Evolutionary conservation across 2,329 filamentous ascomycete genomes (phyloP).

Genomic region (Penicillium sp.): DNA sequence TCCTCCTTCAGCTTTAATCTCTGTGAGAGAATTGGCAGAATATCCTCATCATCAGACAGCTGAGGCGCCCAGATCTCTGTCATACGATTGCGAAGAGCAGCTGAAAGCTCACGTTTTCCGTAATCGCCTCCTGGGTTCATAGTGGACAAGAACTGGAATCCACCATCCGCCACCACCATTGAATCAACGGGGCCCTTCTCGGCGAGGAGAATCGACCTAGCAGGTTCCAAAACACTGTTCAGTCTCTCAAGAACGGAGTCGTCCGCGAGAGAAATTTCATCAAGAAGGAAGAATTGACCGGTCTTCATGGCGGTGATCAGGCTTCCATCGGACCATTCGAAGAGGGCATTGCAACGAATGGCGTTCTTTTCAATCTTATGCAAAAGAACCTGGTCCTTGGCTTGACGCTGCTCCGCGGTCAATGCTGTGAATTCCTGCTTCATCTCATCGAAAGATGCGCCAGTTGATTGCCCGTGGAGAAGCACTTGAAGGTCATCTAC

Average conservation of each 20-base stretch:
- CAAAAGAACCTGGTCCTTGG: conserved; percentile 51
- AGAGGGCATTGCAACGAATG: conserved; percentile 75
- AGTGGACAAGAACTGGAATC: conserved; percentile 94
- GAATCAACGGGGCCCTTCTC: conserved; percentile 89
- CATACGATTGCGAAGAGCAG: conserved; percentile 90
- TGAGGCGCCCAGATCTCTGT: conserved; percentile 98
- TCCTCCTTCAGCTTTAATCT: conserved; percentile 64
- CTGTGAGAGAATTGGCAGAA: conserved; percentile 77
- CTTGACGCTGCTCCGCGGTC: conserved; percentile 43
- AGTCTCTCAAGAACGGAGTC: conserved; percentile 94
- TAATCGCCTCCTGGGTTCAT: conserved; percentile 99
- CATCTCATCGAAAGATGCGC: conserved; percentile 54
- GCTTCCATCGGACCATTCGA: conserved; percentile 95
- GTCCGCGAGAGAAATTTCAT: conserved; percentile 96
- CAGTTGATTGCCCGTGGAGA: conserved; percentile 34
- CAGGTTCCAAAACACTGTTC: conserved; percentile 92
- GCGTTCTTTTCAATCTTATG: conserved; percentile 48
- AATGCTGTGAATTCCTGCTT: conserved; percentile 60
- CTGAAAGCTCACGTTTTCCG: conserved; percentile 94
- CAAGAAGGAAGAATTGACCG: conserved; percentile 87
- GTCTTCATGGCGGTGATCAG: conserved; percentile 90
- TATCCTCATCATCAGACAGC: conserved; percentile 78
- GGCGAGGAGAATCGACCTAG: conserved; percentile 80
- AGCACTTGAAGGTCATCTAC: conserved; percentile 57
- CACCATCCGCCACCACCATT: conserved; percentile 69